Evolutionary conservation across 106 monocot genomes (phyloP), one percentile per base, ranked within the genome.

Genomic region (Allium fistulosum): DNA sequence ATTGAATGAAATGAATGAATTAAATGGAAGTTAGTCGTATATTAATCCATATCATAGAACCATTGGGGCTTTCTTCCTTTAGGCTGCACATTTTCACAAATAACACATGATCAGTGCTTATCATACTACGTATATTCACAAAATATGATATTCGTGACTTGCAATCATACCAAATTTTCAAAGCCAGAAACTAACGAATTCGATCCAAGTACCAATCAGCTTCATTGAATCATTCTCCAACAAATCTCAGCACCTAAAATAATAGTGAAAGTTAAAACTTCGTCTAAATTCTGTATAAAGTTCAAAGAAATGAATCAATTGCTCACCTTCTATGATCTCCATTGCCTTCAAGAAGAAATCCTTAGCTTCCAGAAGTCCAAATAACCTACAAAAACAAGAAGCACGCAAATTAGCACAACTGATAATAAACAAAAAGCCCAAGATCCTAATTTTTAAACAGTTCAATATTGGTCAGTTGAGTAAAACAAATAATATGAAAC

Each of bases 211-310:
- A 48, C 66, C 26, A 16, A 26, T 57, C 47, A 63, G 22, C 58
- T 46, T 61, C 60, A 53, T 9, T 27, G 46, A 7, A 52, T 58
- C 58, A 17, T 18, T 49, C 48, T 58, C 57, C 37, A 69, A 9
- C 69, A 47, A 69, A 46, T 26, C 37, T 9, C 4, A 51, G 50
- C 2, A 61, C 61, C 73, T 55, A 55, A 63, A 63, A 72, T 16
- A 62, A 61, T 10, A 15, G 5, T 26, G 63, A 22, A 53, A 49
- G 48, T 37, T 37, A 37, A 37, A 37, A 37, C 37, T 5, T 37
- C 37, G 37, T 37, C 2, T 37, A 37, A 4, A 37, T 37, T 37
- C 37, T 2, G 37, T 18, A 2, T 22, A 62, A 52, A 63, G 63
- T 62, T 10, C 10, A 26, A 63, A 12, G 13, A 46, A 15, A 63